Percentiles rank a stretch among this genome's conserved stretches.
Conservation (phyloP, 1,139 yeast genomes). For the Spathaspora sp. region DNA sequence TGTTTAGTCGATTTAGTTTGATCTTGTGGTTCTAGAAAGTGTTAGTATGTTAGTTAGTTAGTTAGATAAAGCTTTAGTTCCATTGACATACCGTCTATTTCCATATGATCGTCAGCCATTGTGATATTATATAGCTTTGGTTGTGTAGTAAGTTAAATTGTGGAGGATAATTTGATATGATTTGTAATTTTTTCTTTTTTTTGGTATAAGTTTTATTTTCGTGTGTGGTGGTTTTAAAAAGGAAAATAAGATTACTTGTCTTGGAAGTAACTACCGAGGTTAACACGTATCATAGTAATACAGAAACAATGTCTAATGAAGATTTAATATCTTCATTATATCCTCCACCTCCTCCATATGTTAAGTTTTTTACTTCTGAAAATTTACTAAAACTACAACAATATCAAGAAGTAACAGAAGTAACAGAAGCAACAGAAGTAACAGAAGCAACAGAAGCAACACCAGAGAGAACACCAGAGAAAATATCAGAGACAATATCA, state of each 20-base stretch:
- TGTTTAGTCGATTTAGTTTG: slow-evolving; percentile 22
- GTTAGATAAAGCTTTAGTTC: background rate
- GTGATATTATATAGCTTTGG: background rate
- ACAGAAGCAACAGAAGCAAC: slow-evolving; percentile 1
- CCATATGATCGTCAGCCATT: slow-evolving; percentile 14
- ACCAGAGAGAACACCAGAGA: too few relatives aligned
- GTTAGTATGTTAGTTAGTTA: background rate
- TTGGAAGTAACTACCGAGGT: background rate
- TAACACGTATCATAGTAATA: background rate
- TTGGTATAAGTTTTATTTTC: too few relatives aligned
- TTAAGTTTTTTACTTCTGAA: slow-evolving; percentile 64
- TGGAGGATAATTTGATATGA: background rate
- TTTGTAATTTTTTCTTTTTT: background rate
- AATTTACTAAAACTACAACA: slow-evolving; percentile 41
- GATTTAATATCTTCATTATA: slow-evolving; percentile 64
- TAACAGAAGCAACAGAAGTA: slow-evolving; percentile 1
- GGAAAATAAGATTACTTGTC: background rate
- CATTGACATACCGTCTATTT: slow-evolving; percentile 13
- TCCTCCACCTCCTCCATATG: slow-evolving; percentile 85
- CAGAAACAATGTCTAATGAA: slow-evolving; percentile 16
- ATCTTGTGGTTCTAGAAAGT: background rate
- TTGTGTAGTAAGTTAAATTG: background rate
- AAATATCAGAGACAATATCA: too few relatives aligned
- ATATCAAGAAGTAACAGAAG: slow-evolving; percentile 2
- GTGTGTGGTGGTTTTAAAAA: too few relatives aligned